Evolutionary conservation across 2,329 filamentous ascomycete species (phyloP).

Genomic region (Aspergillus thermomutatus): DNA sequence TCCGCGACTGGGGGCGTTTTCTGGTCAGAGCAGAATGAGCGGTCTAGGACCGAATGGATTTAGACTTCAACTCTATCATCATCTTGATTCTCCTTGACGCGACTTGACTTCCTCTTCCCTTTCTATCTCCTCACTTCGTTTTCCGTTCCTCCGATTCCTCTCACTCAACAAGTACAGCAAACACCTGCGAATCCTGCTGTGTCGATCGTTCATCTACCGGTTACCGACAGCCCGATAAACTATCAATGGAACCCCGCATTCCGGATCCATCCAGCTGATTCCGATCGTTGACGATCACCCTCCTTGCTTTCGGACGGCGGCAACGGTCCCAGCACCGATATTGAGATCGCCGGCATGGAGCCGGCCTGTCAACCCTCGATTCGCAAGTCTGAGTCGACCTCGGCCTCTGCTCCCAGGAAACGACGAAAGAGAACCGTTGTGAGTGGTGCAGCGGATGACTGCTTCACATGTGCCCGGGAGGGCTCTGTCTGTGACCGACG

Average conservation of each 20-base stretch:
- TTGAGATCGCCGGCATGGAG: constrained; percentile 14
- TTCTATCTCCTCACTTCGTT: background rate
- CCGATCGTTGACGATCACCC: background rate
- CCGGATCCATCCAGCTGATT: constrained; percentile 8
- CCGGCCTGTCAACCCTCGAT: constrained; percentile 21
- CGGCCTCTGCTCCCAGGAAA: constrained; percentile 49
- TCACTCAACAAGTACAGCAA: background rate
- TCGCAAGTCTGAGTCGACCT: constrained; percentile 21
- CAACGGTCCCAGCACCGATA: background rate
- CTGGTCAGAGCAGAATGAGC: background rate
- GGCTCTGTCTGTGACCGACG: constrained; percentile 84
- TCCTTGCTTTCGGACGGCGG: constrained; percentile 4
- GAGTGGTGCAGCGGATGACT: constrained; percentile 88
- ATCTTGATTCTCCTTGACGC: constrained; percentile 2
- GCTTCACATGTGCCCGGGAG: constrained; percentile 86
- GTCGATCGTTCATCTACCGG: constrained; percentile 2
- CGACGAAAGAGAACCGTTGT: constrained; percentile 83
- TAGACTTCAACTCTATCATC: background rate
- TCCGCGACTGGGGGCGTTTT: background rate
- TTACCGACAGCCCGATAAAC: background rate
- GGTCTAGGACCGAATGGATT: background rate
- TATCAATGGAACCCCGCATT: constrained; percentile 18
- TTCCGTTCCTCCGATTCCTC: background rate
- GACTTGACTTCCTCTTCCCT: background rate
- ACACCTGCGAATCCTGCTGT: background rate